phyloP scores from a whole-genome alignment of 129 eudicot genomes.

The Sambucus nigra region DNA sequence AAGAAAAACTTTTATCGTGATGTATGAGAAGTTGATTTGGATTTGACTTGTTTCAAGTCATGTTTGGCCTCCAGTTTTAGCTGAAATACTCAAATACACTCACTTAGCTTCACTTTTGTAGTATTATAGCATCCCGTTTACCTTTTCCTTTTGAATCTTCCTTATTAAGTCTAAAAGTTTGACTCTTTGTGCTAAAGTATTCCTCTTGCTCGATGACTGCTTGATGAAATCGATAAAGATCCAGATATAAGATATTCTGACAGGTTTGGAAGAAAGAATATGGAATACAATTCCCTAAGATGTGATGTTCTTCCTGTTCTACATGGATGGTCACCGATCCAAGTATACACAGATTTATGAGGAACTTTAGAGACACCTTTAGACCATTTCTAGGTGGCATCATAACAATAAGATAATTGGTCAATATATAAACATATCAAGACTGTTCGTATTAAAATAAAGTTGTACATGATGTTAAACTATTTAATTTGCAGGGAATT shows the following conservation, averaged over 20 bases:
- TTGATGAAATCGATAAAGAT: constrained; percentile 31
- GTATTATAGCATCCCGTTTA: not conserved
- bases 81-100: not conserved
- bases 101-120: not conserved
- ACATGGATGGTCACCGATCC: constrained; percentile 32
- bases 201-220: constrained; percentile 40
- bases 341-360: constrained; percentile 34
- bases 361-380: constrained; percentile 34
- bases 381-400: constrained; percentile 21
- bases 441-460: not conserved
- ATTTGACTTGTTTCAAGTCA: not conserved
- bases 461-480: not conserved
- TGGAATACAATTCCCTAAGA: constrained; percentile 34
- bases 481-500: constrained; percentile 20
- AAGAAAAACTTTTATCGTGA: not conserved
- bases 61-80: not conserved
- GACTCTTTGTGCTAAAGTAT: constrained; percentile 18
- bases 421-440: not conserved
- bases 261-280: constrained; percentile 27
- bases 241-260: constrained; percentile 29
- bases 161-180: not conserved
- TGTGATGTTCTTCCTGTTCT: constrained; percentile 33
- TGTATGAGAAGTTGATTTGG: not conserved
- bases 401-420: constrained; percentile 24
- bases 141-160: not conserved